A percentile compares a stretch with the other conserved stretches of the same genome.
phyloP scores from a whole-genome alignment of 306 rosid species.

The Senna siamea region DNA sequence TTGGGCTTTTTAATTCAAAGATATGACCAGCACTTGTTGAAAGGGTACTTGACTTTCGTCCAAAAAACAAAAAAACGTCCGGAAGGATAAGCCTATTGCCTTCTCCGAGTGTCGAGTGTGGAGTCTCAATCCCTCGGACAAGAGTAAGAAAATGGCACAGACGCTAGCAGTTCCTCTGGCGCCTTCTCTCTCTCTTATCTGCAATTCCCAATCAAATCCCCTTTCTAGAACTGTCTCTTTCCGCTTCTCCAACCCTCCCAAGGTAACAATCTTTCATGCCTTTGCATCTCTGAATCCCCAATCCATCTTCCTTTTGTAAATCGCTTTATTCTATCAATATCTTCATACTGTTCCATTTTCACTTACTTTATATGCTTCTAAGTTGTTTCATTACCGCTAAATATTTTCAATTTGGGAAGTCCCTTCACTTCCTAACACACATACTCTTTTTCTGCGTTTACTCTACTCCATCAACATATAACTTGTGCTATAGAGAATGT shows the following conservation, averaged over 20 bases:
- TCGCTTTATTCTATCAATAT: neutral
- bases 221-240: constrained; percentile 54
- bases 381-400: neutral
- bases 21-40: neutral
- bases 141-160: constrained; percentile 64
- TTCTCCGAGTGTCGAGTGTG: too few species aligned
- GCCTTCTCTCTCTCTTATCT: constrained; percentile 68
- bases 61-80: neutral
- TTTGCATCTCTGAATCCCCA: neutral
- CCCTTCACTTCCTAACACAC: neutral
- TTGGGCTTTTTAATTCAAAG: neutral
- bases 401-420: neutral
- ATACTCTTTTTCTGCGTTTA: neutral
- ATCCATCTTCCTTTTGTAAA: too few species aligned
- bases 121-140: neutral
- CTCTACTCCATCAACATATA: neutral
- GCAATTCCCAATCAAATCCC: constrained; percentile 44
- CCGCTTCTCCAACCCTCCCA: constrained; percentile 35
- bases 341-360: neutral
- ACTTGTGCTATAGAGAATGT: too few species aligned
- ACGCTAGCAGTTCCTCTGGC: constrained; percentile 75
- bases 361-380: neutral
- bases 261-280: constrained; percentile 1
- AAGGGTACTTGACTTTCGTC: neutral
- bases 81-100: constrained; percentile 15